Evolutionary conservation across 176 grass and related monocot genomes (phyloP).

Genomic region (Chrysopogon serrulatus): DNA sequence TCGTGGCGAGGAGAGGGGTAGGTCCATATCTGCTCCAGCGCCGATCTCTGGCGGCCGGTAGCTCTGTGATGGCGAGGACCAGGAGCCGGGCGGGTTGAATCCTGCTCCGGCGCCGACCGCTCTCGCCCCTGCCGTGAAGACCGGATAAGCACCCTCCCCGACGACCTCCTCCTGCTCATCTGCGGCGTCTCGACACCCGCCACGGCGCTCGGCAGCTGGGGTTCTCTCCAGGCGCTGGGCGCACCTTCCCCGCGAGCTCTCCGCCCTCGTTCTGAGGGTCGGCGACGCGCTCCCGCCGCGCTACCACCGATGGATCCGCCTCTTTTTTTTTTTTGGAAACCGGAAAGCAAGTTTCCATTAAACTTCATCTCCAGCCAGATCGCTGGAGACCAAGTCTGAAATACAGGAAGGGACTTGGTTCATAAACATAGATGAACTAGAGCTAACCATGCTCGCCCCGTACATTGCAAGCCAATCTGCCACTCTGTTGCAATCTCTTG

Average conservation of each 20-base stretch:
- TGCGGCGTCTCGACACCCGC: slow-evolving; percentile 6
- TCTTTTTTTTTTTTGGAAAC: no score
- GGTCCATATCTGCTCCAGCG: neutral
- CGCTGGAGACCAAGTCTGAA: no score
- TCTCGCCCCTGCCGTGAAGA: neutral
- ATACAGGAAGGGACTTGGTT: no score
- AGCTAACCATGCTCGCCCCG: no score
- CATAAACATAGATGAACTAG: no score
- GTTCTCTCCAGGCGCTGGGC: neutral
- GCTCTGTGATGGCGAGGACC: neutral
- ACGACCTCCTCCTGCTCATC: slow-evolving; percentile 16
- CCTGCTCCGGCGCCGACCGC: neutral
- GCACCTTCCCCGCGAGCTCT: neutral
- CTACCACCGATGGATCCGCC: neutral
- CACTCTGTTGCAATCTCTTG: no score
- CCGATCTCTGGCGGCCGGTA: neutral
- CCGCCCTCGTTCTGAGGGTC: neutral
- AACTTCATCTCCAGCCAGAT: no score
- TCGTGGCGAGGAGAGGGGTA: neutral
- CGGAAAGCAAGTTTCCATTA: no score
- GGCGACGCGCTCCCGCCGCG: neutral
- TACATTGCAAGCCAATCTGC: no score
- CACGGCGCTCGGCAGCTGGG: neutral
- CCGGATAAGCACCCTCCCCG: neutral
- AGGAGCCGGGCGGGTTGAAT: neutral